Evolutionary conservation across 176 grass and related monocot genomes (phyloP).

Genomic region (maize (Zea mays)): Zm-B73-REFERENCE-NAM-5.0 NC_050102.1:183753001-183753500

Average conservation of each 20-base stretch:
- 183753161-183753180: background rate
- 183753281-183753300: slow-evolving; percentile 4
- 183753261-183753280: slow-evolving; percentile 11
- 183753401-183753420: background rate
- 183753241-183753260: background rate
- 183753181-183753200: background rate
- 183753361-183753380: slow-evolving; percentile 1
- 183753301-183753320: slow-evolving; percentile 25
- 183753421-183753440: slow-evolving; percentile 44
- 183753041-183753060: background rate
- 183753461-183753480: slow-evolving; percentile 57
- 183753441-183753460: slow-evolving; percentile 44
- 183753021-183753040: background rate
- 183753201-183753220: background rate
- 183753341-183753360: slow-evolving; percentile 8
- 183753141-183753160: background rate
- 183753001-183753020: background rate
- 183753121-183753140: background rate
- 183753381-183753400: slow-evolving; percentile 15
- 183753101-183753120: background rate
- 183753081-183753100: background rate
- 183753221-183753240: background rate
- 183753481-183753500: slow-evolving; percentile 70
- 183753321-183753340: background rate
- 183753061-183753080: background rate